A percentile compares a stretch with the other conserved stretches of the same genome.
Conservation (phyloP, 371 early-diverging fungal genomes). For the Syncephalis plumigaleata region DNA sequence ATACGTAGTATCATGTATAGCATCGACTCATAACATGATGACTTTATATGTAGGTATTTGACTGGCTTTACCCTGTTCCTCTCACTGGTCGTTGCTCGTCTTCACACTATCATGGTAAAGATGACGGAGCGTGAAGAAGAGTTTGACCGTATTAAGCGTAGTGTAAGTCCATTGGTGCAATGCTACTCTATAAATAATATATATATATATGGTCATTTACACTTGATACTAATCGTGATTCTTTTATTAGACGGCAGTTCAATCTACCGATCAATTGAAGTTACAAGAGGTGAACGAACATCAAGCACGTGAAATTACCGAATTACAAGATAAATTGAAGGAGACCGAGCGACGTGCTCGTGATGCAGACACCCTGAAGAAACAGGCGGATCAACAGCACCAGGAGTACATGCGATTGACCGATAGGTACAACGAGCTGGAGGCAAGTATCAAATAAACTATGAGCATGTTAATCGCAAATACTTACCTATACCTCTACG, state of each 20-base stretch:
- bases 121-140: slow-evolving; percentile 49
- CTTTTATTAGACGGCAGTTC: not conserved
- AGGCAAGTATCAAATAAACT: slow-evolving; percentile 16
- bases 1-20: not conserved
- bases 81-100: slow-evolving; percentile 65
- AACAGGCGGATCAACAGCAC: slow-evolving; percentile 49
- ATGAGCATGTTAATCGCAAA: too few relatives aligned
- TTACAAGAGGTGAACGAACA: slow-evolving; percentile 11
- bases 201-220: too few relatives aligned
- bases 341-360: slow-evolving; percentile 27
- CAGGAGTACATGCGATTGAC: slow-evolving; percentile 59
- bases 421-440: slow-evolving; percentile 41
- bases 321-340: slow-evolving; percentile 25
- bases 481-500: too few relatives aligned
- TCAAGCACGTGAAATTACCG: slow-evolving; percentile 12
- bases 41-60: slow-evolving; percentile 30
- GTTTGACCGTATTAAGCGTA: slow-evolving; percentile 27
- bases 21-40: not conserved
- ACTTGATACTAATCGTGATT: too few relatives aligned
- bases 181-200: not conserved
- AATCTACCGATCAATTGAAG: slow-evolving; percentile 4
- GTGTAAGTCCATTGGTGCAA: slow-evolving; percentile 14
- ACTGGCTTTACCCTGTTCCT: slow-evolving; percentile 79
- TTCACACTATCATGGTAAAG: slow-evolving; percentile 49
- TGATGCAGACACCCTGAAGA: slow-evolving; percentile 56